Conservation (phyloP, 495 filamentous ascomycete genomes). For the Talaromyces liani region DNA sequence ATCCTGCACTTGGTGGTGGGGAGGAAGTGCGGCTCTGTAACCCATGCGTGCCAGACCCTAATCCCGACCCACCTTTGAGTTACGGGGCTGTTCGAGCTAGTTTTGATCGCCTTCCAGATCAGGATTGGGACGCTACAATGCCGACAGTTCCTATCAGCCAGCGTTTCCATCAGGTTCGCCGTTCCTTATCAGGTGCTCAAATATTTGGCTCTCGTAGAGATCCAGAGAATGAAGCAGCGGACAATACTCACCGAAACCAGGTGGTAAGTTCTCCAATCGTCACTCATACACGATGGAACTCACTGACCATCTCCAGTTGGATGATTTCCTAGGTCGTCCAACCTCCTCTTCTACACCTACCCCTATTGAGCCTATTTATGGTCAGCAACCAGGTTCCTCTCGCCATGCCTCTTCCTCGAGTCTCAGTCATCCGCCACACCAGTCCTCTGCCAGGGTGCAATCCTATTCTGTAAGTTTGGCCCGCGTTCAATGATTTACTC, state of each 20-base stretch:
- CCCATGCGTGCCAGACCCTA: conserved; percentile 89
- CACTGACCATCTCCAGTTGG: background rate
- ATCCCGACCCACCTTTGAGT: conserved; percentile 52
- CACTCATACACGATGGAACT: background rate
- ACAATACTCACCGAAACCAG: background rate
- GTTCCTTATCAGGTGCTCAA: conserved; percentile 1
- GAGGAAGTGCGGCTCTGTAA: conserved; percentile 90
- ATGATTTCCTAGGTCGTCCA: conserved; percentile 1
- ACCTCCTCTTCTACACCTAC: background rate
- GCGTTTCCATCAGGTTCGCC: conserved; percentile 1
- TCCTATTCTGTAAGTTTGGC: background rate
- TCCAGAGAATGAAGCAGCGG: background rate
- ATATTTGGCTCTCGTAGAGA: conserved; percentile 4
- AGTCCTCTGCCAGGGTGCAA: background rate
- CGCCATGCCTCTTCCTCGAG: background rate
- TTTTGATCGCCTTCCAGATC: conserved; percentile 16
- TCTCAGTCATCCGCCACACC: background rate
- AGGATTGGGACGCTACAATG: conserved; percentile 2
- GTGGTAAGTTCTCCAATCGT: background rate
- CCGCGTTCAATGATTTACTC: background rate
- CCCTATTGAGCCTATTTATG: background rate
- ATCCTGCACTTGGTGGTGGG: conserved; percentile 64
- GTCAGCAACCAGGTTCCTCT: background rate
- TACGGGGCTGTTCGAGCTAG: conserved; percentile 20
- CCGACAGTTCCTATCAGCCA: conserved; percentile 7